Evolutionary conservation across 441 rosid genomes (phyloP), one percentile per base, ranked within the genome.

Genomic region (Biscutella laevigata): DNA sequence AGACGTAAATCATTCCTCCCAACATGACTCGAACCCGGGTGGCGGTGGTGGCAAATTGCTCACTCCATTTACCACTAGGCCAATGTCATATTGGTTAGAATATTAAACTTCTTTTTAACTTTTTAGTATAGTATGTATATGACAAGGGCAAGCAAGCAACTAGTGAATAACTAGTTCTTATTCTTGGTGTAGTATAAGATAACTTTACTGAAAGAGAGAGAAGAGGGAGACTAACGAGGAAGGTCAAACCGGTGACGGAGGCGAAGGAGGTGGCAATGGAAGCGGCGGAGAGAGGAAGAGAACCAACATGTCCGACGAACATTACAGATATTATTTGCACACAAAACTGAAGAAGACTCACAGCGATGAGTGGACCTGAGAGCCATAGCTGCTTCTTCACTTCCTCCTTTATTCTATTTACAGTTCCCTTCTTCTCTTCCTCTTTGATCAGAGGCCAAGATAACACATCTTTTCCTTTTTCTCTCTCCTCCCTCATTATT

Each of bases 271-370:
- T 70, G 14, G 76, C 90, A 69, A 86, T 58, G 68, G 90, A 79
- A 38, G 88, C 88, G 35, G 81, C 50, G 4, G 91, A 74, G 5
- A 83, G 79, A 47, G 81, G 62, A 41, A 83, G 69, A 62, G 80
- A 75, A 2, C 88, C 95, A 14, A 81, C 79, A 59, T 78, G 88
- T 13, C 87, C 90, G 4, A 85, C 82, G 50, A 77, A 82, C 95
- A 85, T 85, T 19, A 80, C 54, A 1, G 88, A 80, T 33, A 81
- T 80, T n/a, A 79, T 66, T 54, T 81, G 83, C 28, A 81, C 59
- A 27, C 69, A 69, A 39, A 69, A 83, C 69, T 77, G 88, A 69
- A 83, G 56, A 61, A 86, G 12, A 53, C 84, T 75, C 16, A 72
- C 81, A 17, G 56, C 77, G 20, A 78, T 66, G 2, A 83, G 76